Conservation (phyloP, 495 filamentous ascomycete genomes). For the Aspergillus nanangensis region DNA sequence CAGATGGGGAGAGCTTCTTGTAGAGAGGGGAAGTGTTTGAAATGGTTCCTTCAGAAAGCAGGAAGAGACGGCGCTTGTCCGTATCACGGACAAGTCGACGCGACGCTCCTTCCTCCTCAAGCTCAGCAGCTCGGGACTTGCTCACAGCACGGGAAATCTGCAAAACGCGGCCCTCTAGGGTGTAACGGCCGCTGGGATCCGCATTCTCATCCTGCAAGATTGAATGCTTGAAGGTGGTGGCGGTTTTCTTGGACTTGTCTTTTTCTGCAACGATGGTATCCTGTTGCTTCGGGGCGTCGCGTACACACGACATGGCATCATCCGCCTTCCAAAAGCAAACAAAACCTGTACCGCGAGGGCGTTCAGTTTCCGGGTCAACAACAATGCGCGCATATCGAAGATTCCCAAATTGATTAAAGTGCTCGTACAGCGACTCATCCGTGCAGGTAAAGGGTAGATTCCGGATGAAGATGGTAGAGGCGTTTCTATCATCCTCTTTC, state of each 20-base stretch:
- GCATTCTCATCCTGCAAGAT: conserved; percentile 76
- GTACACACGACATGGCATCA: conserved; percentile 69
- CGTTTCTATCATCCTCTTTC: conserved; percentile 51
- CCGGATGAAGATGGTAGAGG: conserved; percentile 81
- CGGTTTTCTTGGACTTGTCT: conserved; percentile 35
- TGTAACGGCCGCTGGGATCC: conserved; percentile 78
- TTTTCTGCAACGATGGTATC: conserved; percentile 31
- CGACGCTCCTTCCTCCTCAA: conserved; percentile 63
- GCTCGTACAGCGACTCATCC: conserved; percentile 73
- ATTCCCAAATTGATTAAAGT: conserved; percentile 79
- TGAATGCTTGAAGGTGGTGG: conserved; percentile 57
- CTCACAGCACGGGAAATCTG: conserved; percentile 81
- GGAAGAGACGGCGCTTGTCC: conserved; percentile 89
- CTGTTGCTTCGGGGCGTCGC: conserved; percentile 58
- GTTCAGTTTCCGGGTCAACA: conserved; percentile 74
- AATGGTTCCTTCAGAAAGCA: conserved; percentile 84
- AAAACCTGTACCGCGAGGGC: conserved; percentile 88
- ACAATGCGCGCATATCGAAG: conserved; percentile 88
- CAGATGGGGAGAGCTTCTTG: conserved; percentile 68
- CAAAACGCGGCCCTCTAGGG: conserved; percentile 80
- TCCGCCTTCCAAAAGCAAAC: conserved; percentile 81
- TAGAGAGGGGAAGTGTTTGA: conserved; percentile 66
- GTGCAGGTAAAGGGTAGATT: conserved; percentile 86
- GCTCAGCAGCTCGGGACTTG: conserved; percentile 67
- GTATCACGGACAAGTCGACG: conserved; percentile 65